phyloP scores from a whole-genome alignment of 352 stramenopile genomes.

The Thraustochytrium sp. region DNA sequence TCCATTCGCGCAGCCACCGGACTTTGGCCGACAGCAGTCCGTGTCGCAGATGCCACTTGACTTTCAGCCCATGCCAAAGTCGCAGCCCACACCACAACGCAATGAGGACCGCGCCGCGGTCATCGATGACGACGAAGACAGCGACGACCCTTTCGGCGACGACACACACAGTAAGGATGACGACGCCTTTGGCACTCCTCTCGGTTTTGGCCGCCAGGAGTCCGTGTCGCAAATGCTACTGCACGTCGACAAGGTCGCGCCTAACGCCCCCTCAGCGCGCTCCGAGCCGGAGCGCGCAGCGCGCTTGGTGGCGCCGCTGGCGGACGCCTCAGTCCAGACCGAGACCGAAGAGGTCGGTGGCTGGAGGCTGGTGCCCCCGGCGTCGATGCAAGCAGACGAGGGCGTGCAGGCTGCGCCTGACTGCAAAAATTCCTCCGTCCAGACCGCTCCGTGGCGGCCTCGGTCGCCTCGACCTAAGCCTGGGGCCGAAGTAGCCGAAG shows the following conservation, averaged over 20 bases:
- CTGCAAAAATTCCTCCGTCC: too few relatives aligned
- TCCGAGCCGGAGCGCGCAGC: too few relatives aligned
- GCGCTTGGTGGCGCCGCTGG: too few relatives aligned
- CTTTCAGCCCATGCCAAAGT: background rate
- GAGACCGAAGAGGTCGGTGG: too few relatives aligned
- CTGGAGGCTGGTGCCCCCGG: too few relatives aligned
- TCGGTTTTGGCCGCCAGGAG: background rate
- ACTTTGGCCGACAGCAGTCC: background rate
- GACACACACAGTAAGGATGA: background rate
- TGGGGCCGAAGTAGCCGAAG: too few relatives aligned
- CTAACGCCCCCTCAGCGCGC: too few relatives aligned
- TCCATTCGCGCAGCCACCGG: background rate
- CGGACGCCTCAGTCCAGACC: too few relatives aligned
- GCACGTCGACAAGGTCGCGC: background rate
- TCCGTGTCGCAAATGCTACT: conserved; percentile 23
- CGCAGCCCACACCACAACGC: background rate
- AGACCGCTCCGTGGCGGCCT: too few relatives aligned
- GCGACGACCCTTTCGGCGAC: background rate
- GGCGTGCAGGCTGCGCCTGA: too few relatives aligned
- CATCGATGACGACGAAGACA: background rate
- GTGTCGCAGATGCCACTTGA: background rate
- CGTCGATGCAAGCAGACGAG: too few relatives aligned
- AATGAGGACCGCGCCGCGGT: background rate
- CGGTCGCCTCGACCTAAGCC: too few relatives aligned
- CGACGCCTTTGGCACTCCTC: background rate